phyloP scores from a whole-genome alignment of 2,329 filamentous ascomycete genomes.

The Colletotrichum truncatum region DNA sequence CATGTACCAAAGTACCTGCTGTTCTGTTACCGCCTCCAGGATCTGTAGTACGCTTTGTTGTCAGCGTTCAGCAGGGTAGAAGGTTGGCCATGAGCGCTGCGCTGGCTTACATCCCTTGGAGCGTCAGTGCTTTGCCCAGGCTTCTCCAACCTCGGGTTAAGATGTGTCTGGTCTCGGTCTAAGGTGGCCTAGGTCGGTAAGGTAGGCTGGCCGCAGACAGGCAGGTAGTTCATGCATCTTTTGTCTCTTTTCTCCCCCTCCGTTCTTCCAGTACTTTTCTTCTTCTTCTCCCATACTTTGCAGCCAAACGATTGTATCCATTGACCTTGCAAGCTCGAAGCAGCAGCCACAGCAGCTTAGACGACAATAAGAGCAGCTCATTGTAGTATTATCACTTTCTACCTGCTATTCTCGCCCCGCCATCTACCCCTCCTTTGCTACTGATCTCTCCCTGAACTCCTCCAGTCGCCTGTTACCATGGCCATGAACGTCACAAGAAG shows the following conservation, averaged over 20 bases:
- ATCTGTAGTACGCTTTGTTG: no score
- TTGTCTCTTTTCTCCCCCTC: slow-evolving; percentile 1
- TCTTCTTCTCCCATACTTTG: not conserved
- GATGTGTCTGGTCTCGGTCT: slow-evolving; percentile 21
- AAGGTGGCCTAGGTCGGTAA: not conserved
- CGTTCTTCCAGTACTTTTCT: not conserved
- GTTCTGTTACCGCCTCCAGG: not conserved
- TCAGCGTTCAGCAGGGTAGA: not conserved
- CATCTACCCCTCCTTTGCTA: not conserved
- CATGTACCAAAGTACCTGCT: not conserved
- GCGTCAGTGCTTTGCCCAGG: not conserved
- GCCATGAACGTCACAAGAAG: slow-evolving; percentile 71
- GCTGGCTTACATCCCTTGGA: not conserved
- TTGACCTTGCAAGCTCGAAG: not conserved
- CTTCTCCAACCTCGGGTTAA: slow-evolving; percentile 24
- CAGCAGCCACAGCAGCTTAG: no score
- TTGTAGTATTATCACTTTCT: not conserved
- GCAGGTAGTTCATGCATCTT: not conserved
- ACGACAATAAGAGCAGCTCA: no score
- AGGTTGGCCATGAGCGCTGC: not conserved
- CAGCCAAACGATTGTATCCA: slow-evolving; percentile 2
- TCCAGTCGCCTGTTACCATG: slow-evolving; percentile 55
- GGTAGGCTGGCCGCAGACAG: not conserved
- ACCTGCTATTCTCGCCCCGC: not conserved
- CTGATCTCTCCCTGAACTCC: not conserved